Evolutionary conservation across 305 asterid species (phyloP), one percentile per base, ranked within the genome.

Genomic region (Plantago coronopus): DNA sequence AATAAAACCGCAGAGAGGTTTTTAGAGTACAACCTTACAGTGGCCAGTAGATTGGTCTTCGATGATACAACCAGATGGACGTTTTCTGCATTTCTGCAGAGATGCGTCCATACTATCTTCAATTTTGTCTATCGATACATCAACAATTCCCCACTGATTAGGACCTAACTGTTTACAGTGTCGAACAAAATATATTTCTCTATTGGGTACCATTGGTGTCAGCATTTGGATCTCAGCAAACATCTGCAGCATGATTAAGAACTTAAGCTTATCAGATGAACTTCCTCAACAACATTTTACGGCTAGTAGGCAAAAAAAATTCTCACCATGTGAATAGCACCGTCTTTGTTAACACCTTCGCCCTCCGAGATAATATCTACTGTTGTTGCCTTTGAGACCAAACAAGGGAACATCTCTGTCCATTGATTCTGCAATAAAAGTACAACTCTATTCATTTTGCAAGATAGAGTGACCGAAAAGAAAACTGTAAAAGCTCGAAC

Each of bases 41-140:
- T 81, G 96, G 68, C 96, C 95, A 57, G 80, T 81, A 62, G 89
- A 70, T 64, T 72, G 75, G 68, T 91, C 89, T 74, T 88, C 85
- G 12, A 91, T 82, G 67, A 91, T 84, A 84, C 93, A 88, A 17
- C 98, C 98, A 1, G 98, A 91, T 10, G 96, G 91, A 3, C 81
- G 85, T 64, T 88, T 91, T 66, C 82, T 80, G 76, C 87, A 88
- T 67, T 81, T 91, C 48, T 64, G 67, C 22, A 76, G 54, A 61
- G 90, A 81, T 17, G 74, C 69, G 13, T 86, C 94, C 9, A 77
- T 75, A 58, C 63, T 75, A 20, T 81, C 79, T 63, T 88, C 95
- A 23, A 79, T 74, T 63, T 69, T 73, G 71, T 91, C 95, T 1
- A 91, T 70, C 3, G 96, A 86, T 64, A 91, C 82, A 64, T 91